A percentile compares a stretch with the other conserved stretches of the same genome.
phyloP scores from a whole-genome alignment of 331 rosid genomes.

The Prunus yedoensis region DNA sequence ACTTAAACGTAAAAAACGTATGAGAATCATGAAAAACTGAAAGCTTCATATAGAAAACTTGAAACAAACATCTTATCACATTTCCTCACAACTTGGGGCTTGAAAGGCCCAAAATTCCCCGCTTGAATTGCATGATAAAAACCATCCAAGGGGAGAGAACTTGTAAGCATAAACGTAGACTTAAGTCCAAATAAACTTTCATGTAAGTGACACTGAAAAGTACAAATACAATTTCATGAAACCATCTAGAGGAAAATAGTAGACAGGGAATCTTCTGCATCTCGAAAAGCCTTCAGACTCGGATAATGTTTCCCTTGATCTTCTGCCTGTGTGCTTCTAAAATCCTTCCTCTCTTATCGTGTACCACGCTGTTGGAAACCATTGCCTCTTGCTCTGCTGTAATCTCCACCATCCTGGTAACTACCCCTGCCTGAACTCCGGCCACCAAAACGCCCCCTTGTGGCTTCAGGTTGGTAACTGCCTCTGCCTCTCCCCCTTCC shows the following conservation, averaged over 20 bases:
- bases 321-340: conserved; percentile 7
- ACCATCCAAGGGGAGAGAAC: conserved; percentile 56
- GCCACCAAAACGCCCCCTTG: conserved; percentile 83
- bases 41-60: conserved; percentile 6
- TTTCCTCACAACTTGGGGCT: conserved; percentile 35
- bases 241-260: conserved; percentile 33
- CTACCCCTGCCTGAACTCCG: conserved; percentile 70
- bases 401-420: conserved; percentile 64
- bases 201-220: conserved; percentile 40
- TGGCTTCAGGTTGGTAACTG: conserved; percentile 62
- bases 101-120: conserved; percentile 56
- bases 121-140: conserved; percentile 64
- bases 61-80: conserved; percentile 30
- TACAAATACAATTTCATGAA: conserved; percentile 24
- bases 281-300: conserved; percentile 33
- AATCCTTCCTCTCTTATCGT: conserved; percentile 42
- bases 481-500: conserved; percentile 95
- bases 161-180: conserved; percentile 33
- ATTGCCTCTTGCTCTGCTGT: conserved; percentile 67
- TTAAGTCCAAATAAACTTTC: conserved; percentile 28
- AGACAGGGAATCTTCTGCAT: conserved; percentile 17
- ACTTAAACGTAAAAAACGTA: neutral
- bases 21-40: neutral
- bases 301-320: neutral
- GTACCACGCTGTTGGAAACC: conserved; percentile 70